Evolutionary conservation across 2,329 filamentous ascomycete genomes (phyloP).

Genomic region (Aspergillus ochraceoroseus): DNA sequence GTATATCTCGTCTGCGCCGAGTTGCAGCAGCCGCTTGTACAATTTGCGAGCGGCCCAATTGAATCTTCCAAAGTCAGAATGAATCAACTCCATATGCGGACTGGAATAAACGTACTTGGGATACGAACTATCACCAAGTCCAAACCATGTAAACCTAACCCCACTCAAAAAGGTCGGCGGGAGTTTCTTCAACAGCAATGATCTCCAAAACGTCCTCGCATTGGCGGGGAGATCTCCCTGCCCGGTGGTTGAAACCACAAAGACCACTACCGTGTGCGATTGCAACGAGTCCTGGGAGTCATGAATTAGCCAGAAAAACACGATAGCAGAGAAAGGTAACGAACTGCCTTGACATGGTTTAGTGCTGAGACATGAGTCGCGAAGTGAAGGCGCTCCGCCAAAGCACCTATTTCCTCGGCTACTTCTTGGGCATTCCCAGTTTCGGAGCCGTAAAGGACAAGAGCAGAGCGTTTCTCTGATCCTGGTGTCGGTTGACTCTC

Average conservation of each 20-base stretch:
- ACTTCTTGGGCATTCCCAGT: constrained; percentile 92
- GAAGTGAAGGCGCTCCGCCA: constrained; percentile 75
- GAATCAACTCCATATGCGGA: not conserved
- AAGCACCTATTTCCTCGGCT: constrained; percentile 72
- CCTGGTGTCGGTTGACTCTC: constrained; percentile 13
- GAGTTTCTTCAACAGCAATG: constrained; percentile 72
- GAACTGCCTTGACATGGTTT: constrained; percentile 68
- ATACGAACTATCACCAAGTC: constrained; percentile 92
- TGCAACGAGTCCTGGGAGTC: constrained; percentile 30
- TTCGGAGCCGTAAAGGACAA: constrained; percentile 89
- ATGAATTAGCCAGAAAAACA: no score
- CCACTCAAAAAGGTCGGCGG: constrained; percentile 62
- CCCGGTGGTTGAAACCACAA: constrained; percentile 86
- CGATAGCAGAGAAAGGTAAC: no score
- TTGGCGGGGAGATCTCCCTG: constrained; percentile 91
- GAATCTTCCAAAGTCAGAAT: constrained; percentile 54
- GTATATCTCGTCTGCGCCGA: constrained; percentile 73
- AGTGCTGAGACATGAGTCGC: constrained; percentile 69
- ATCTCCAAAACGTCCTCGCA: constrained; percentile 76
- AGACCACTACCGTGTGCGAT: constrained; percentile 50
- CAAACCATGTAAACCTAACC: constrained; percentile 77
- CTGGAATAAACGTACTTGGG: constrained; percentile 59
- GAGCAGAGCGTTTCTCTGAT: constrained; percentile 45
- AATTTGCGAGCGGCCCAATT: constrained; percentile 92
- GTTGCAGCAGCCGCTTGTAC: constrained; percentile 73